A percentile compares a stretch with the other conserved stretches of the same genome.
These are phyloP conservation scores for Microdochium trichocladiopsis DNA, from an alignment of 2,329 filamentous ascomycete species.

Conservation along the genomic window DNA sequence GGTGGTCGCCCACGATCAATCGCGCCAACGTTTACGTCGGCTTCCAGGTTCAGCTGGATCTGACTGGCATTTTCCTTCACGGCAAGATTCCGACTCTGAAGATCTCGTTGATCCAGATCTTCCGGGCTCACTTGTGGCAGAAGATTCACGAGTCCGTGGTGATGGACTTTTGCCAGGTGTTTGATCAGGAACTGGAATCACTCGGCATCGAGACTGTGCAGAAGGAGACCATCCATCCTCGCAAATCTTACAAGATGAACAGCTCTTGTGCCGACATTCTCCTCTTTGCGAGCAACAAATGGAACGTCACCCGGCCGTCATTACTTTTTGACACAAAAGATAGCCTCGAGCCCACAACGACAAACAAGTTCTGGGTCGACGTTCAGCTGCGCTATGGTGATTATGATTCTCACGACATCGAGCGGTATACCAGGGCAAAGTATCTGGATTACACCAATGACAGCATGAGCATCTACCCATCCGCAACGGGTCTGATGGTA, in stretches of 20 bases:
- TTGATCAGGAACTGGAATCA: slow-evolving; percentile 94
- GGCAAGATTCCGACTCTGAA: slow-evolving; percentile 98
- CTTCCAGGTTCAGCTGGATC: slow-evolving; percentile 97
- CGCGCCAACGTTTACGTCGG: slow-evolving; percentile 96
- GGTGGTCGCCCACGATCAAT: slow-evolving; percentile 95
- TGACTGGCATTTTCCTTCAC: slow-evolving; percentile 98
- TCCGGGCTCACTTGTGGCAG: slow-evolving; percentile 99
- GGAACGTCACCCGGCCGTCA: slow-evolving; percentile 93
- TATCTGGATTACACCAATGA: slow-evolving; percentile 99
- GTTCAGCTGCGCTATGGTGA: slow-evolving; percentile 95
- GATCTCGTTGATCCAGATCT: slow-evolving; percentile 97
- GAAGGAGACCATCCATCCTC: slow-evolving; percentile 97
- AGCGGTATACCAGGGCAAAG: slow-evolving; percentile 94
- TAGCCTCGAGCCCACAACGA: slow-evolving; percentile 84
- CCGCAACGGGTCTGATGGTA: slow-evolving; percentile 94
- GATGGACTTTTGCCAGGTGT: slow-evolving; percentile 98
- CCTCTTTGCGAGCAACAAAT: slow-evolving; percentile 95
- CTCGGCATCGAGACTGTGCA: slow-evolving; percentile 96
- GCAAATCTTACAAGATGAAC: slow-evolving; percentile 99
- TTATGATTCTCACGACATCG: slow-evolving; percentile 98
- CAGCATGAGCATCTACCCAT: slow-evolving; percentile 97
- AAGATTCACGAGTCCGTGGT: slow-evolving; percentile 99
- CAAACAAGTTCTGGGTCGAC: slow-evolving; percentile 99
- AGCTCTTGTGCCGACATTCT: slow-evolving; percentile 97
- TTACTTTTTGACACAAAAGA: slow-evolving; percentile 96